Conservation (phyloP, 495 filamentous ascomycete species). For the Polyplosphaeria fusca region DNA sequence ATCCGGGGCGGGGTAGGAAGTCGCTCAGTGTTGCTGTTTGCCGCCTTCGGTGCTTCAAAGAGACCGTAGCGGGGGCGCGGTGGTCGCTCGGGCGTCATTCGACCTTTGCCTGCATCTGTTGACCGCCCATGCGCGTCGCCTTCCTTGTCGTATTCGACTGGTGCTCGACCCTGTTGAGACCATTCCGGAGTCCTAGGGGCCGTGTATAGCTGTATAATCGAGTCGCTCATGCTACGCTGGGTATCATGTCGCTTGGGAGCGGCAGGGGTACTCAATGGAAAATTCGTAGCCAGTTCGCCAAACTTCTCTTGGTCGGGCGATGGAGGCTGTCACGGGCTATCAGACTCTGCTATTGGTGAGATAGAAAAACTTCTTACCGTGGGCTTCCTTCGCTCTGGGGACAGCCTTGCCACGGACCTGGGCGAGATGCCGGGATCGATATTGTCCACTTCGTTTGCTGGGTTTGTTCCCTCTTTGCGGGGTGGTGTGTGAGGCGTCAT, state of each 20-base stretch:
- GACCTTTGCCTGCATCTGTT: conserved; percentile 9
- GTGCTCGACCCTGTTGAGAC: too few relatives aligned
- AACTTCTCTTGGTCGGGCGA: conserved; percentile 28
- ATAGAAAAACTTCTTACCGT: conserved; percentile 10
- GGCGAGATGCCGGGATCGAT: conserved; percentile 29
- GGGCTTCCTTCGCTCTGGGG: conserved; percentile 29
- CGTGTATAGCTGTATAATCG: conserved; percentile 27
- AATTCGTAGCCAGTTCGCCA: conserved; percentile 26
- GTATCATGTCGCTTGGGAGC: conserved; percentile 24
- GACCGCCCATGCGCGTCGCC: conserved; percentile 7
- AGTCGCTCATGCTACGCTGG: conserved; percentile 28
- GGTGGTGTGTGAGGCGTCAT: conserved; percentile 24
- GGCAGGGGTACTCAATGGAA: conserved; percentile 28
- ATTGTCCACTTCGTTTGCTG: conserved; percentile 21
- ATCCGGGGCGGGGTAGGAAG: conserved; percentile 18
- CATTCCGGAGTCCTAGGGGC: conserved; percentile 23
- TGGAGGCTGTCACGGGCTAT: conserved; percentile 18
- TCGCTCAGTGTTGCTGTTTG: neutral
- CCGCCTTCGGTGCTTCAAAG: conserved; percentile 12
- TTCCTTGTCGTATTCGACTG: neutral
- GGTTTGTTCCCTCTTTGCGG: conserved; percentile 11
- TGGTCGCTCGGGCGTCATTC: conserved; percentile 29
- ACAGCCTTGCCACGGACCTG: conserved; percentile 16
- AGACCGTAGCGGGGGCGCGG: conserved; percentile 26
- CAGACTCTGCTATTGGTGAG: neutral